Conservation (phyloP, 2,329 filamentous ascomycete genomes). For the Ophiostoma australiae region DNA sequence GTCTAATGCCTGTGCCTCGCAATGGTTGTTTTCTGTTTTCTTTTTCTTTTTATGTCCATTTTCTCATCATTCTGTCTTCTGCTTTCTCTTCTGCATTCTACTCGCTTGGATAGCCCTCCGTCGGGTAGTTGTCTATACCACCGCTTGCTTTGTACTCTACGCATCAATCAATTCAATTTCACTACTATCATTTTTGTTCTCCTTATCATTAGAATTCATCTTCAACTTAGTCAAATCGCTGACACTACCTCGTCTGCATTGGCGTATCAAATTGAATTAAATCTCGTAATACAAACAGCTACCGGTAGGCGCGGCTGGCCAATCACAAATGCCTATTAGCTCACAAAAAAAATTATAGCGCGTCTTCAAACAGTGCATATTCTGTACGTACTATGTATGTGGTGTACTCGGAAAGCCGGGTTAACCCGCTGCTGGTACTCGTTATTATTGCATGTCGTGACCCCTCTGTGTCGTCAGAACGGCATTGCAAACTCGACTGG, state of each 20-base stretch:
- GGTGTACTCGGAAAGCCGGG: background rate
- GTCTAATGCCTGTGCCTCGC: background rate
- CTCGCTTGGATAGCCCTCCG: constrained; percentile 1
- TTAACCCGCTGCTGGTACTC: background rate
- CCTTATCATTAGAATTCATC: background rate
- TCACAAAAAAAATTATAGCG: constrained; percentile 1
- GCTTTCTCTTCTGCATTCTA: background rate
- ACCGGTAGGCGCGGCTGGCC: background rate
- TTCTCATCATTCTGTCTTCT: background rate
- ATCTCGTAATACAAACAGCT: background rate
- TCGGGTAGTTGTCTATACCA: constrained; percentile 8
- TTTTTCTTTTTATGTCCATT: background rate
- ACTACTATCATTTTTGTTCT: background rate
- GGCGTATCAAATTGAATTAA: constrained; percentile 13
- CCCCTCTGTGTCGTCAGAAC: background rate
- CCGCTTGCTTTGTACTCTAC: background rate
- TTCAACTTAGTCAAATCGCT: background rate
- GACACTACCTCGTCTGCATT: background rate
- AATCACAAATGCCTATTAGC: background rate
- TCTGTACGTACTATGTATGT: too few species aligned
- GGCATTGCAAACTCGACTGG: background rate
- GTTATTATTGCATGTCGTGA: background rate
- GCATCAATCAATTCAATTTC: background rate
- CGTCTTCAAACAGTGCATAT: background rate
- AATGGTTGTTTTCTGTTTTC: background rate